Evolutionary conservation across 176 grass and related monocot genomes (phyloP).

Genomic region (Cenchrus fungigraminus): DNA sequence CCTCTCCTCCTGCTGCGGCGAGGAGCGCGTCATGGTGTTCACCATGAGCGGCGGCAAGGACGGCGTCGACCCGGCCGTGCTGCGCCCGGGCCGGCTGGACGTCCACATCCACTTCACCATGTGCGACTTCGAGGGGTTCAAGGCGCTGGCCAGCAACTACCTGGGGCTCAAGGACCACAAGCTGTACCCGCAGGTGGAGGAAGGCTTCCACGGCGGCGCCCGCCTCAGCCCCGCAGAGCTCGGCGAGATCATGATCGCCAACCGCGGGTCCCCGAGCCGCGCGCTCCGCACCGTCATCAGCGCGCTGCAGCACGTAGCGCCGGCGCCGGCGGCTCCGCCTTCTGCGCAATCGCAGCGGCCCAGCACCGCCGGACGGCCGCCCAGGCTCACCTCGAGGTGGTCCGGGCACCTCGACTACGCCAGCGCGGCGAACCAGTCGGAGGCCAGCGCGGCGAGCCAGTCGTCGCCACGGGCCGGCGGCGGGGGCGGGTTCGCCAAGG

Average conservation of each 20-base stretch:
- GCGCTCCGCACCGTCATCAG: conserved; percentile 87
- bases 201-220: conserved; percentile 79
- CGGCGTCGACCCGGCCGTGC: conserved; percentile 74
- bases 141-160: conserved; percentile 85
- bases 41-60: conserved; percentile 78
- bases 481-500: conserved; percentile 54
- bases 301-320: conserved; percentile 61
- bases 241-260: conserved; percentile 96
- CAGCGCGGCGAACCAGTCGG: background rate
- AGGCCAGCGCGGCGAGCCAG: conserved; percentile 10
- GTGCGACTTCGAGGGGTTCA: conserved; percentile 91
- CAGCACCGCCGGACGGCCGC: background rate
- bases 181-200: conserved; percentile 92
- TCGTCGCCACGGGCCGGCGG: conserved; percentile 35
- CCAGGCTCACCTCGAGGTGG: conserved; percentile 39
- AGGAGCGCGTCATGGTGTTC: conserved; percentile 95
- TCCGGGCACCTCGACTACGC: conserved; percentile 44
- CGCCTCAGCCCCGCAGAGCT: conserved; percentile 90
- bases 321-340: background rate
- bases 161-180: conserved; percentile 97
- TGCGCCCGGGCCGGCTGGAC: conserved; percentile 82
- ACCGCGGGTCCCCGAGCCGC: conserved; percentile 75
- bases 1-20: conserved; percentile 75
- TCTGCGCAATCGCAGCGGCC: background rate
- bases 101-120: conserved; percentile 91